Evolutionary conservation across 345 rosid species (phyloP), one percentile per base, ranked within the genome.

Genomic region (Hibiscus mutabilis): DNA sequence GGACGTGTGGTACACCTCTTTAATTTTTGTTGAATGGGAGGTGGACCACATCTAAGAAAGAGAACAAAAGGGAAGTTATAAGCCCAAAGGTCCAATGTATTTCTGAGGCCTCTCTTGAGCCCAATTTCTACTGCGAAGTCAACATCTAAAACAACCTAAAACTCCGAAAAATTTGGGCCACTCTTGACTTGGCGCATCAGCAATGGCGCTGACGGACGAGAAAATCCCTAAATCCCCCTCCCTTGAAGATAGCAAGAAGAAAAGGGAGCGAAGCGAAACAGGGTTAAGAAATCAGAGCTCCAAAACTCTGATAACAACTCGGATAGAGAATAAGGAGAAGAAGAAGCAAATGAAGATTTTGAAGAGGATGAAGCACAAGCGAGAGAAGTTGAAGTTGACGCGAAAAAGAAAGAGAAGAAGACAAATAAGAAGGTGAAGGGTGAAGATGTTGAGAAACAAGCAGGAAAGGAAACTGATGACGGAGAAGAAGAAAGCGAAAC

Each of bases 221-320:
- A 75, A 69, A 3, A 73, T 63, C 5, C 33, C 1, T n/a, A 60
- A 31, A 0, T 57, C 72, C 3, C 4, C 65, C 6, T 21, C 81
- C 15, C 51, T 44, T 6, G 85, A 82, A 21, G 84, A 78, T 21
- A 65, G 59, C 56, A 84, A 80, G 79, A 78, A 46, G 71, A 78
- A 82, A 77, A 81, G 84, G 56, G 70, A 73, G 60, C 71, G 87
- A 33, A 84, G 52, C 77, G 85, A 57, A 79, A 24, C 68, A 76
- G 80, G 75, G 75, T 64, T 73, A 84, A 77, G 78, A 78, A 74
- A 52, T 74, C 68, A 1, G 78, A 80, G 53, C 74, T 25, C 56
- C 37, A 19, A 37, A 52, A 4, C 19, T 40, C 7, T 2, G 76
- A 72, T 35, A 31, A 33, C 29, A 56, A 35, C 35, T 24, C 58